Base-by-base conservation (phyloP, 192 early-diverging fungal species). In the Backusella tarrabulga region DNA sequence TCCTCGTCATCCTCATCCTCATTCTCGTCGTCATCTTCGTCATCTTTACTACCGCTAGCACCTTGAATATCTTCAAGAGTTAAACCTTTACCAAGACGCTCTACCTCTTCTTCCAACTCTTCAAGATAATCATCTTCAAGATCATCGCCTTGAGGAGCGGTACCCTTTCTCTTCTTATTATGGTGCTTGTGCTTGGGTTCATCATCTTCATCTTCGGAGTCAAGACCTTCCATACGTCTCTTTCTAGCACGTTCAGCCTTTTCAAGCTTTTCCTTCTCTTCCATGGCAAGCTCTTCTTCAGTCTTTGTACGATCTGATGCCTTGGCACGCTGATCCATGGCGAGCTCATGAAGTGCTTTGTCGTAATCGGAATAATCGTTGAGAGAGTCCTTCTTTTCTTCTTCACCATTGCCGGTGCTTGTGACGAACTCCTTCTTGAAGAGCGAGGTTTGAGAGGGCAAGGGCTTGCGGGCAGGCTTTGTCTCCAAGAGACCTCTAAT, bases 291-390 rank as follows among this genome's bases (percentile, higher is more conserved):
- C 84, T 99, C 98, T 74, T 97, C 96, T 79, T 97, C 97, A 8
- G 95, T 96, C 87, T 98, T 98, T 21, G 93, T 79, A 15, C 98
- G 91, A 81, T 99, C 96, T 69, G 95, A 91, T 19, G 97, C 95
- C 70, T 87, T 87, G 0, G 93, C 96, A 29, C 96, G 92, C 80
- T 90, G 88, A 44, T 99, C 97, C 77, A 87, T 90, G 5, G 89
- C 91, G 41, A 99, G 84, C 73, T 96, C 93, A 11, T 91, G 88
- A 41, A 99, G 90, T 41, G 91, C 87, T 63, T 81, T 85, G 79
- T 99, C 97, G 80, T 98, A 99, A 63, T 92, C 89, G 40, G 88
- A 87, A 72, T 93, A 90, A 26, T 81, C 85, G 5, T 84, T 44
- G 63, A 73, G 69, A 17, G 77, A 75, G 12, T 84, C 67, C 8